Evolutionary conservation across 768 basidiomycete genomes (phyloP), one percentile per base, ranked within the genome.

Genomic region (Psilocybe sp.): DNA sequence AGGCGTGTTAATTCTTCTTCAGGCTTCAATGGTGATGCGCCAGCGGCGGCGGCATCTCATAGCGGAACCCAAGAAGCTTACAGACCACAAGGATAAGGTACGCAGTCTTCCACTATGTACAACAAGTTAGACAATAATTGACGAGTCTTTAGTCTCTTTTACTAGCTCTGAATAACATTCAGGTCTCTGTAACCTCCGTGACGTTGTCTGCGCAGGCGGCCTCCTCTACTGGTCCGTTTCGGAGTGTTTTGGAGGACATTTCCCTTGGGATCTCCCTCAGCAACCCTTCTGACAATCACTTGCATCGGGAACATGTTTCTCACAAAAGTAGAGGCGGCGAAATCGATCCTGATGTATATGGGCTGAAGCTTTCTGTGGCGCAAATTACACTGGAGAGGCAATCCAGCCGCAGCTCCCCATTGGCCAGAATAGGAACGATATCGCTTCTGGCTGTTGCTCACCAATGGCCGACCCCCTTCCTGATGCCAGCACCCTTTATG

Each of bases 391-490:
- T 87, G 19, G 77, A 81, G 47, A 68, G 83, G 42, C 69, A 61
- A 37, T 69, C 65, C 14, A 53, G 56, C 14, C 59, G 63, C 20
- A 64, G 68, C 54, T 60, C 63, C 43, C 72, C 71, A n/a, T 57
- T 85, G 12, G 56, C 77, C 33, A 71, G 68, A 13, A 51, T 84
- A 13, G 74, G 74, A 18, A 61, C 67, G 4, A 47, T 76, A 13
- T 55, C 69, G 32, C 52, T 79, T 19, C 65, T 75, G 42, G 61
- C 69, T 1, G 64, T 86, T 18, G 64, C 74, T 16, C 76, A 76
- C 2, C 81, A 83, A 61, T 89, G 85, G 85, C 82, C 84, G 8
- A 63, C 75, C 37, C 78, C 77, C n/a, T 78, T 78, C 70, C 64
- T 85, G 28, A 65, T 65, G 31, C 64, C 73, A 2, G 69, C 76